Conservation (phyloP, 202 grass and related monocot species). For the Brachypodium distachyon region DNA sequence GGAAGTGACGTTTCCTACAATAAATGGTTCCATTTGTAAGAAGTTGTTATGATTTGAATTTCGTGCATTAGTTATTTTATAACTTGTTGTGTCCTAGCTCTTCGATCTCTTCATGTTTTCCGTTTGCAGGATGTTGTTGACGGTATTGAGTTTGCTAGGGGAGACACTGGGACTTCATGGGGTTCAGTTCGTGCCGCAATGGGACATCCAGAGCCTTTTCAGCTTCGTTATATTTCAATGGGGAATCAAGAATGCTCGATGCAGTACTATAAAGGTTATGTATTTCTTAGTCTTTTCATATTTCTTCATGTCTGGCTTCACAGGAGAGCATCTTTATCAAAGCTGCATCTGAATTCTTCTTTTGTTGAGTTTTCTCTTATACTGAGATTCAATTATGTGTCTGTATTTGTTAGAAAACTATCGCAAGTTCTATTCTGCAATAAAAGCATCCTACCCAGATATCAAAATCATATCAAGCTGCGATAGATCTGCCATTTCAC, state of each 20-base stretch:
- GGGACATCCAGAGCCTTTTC: slow-evolving; percentile 88
- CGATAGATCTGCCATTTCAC: slow-evolving; percentile 53
- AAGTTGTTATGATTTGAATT: background rate
- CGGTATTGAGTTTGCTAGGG: slow-evolving; percentile 88
- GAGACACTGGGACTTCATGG: slow-evolving; percentile 57
- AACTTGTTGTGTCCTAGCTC: background rate
- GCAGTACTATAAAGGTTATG: slow-evolving; percentile 66
- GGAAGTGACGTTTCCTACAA: background rate
- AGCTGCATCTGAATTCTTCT: background rate
- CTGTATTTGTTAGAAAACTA: slow-evolving; percentile 59
- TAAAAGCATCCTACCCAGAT: slow-evolving; percentile 78
- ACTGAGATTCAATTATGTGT: background rate
- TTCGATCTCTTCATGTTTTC: background rate
- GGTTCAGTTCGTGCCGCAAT: slow-evolving; percentile 80
- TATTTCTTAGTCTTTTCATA: background rate
- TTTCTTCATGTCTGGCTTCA: slow-evolving; percentile 14
- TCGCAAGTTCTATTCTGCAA: slow-evolving; percentile 65
- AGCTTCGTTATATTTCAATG: slow-evolving; percentile 68
- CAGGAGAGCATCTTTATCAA: background rate
- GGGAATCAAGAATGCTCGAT: slow-evolving; percentile 88
- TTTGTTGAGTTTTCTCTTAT: background rate
- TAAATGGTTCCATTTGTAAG: background rate
- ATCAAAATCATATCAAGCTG: slow-evolving; percentile 85
- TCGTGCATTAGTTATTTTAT: background rate
- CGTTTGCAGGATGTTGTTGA: slow-evolving; percentile 72